A percentile compares a stretch with the other conserved stretches of the same genome.
These are phyloP conservation scores for Brettanomyces nanus DNA, from an alignment of 805 yeast species.

Conservation along the genomic window DNA sequence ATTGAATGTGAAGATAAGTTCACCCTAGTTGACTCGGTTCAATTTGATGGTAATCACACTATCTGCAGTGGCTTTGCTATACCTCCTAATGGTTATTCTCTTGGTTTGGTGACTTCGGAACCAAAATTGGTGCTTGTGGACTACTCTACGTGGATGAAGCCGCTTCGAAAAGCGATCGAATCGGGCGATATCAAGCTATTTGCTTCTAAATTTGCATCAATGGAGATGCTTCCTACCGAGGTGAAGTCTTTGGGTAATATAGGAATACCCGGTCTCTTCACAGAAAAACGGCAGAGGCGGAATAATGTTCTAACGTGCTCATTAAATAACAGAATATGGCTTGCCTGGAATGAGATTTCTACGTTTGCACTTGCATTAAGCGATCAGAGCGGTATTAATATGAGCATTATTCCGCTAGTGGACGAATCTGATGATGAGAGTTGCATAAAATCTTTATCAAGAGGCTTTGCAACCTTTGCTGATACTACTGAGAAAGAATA, in stretches of 20 bases:
- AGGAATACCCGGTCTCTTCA: slow-evolving; percentile 7
- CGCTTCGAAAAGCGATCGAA: slow-evolving; percentile 10
- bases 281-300: no score
- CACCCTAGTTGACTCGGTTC: slow-evolving; percentile 9
- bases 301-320: no score
- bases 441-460: no score
- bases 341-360: slow-evolving; percentile 18
- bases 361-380: slow-evolving; percentile 11
- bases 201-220: slow-evolving; percentile 6
- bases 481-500: not conserved
- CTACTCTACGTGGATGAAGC: slow-evolving; percentile 20
- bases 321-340: slow-evolving; percentile 17
- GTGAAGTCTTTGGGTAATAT: slow-evolving; percentile 13
- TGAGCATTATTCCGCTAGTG: not conserved
- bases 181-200: slow-evolving; percentile 14
- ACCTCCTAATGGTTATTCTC: slow-evolving; percentile 15
- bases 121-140: slow-evolving; percentile 20
- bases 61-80: slow-evolving; percentile 11
- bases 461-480: not conserved
- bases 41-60: slow-evolving; percentile 6
- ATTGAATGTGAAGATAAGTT: slow-evolving; percentile 5
- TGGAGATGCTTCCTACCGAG: slow-evolving; percentile 15
- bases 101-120: slow-evolving; percentile 14
- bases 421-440: not conserved
- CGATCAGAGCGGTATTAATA: not conserved